Conservation (phyloP, 2,329 filamentous ascomycete species). For the Salinomyces thailandicus region DNA sequence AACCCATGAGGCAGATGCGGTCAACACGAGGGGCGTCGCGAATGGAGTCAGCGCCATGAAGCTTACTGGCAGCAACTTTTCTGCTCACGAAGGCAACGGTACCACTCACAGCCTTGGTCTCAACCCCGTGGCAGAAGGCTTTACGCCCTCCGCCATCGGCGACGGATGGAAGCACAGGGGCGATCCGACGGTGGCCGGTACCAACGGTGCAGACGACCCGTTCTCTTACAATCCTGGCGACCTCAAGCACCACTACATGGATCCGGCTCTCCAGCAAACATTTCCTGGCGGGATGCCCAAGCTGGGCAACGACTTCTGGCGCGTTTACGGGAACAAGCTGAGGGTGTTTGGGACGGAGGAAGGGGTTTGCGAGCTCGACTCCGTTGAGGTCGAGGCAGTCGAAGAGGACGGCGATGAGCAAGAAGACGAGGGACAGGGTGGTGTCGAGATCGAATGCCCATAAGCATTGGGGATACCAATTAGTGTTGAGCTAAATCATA, state of each 20-base stretch:
- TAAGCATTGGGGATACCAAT: background rate
- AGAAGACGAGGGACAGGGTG: conserved; percentile 1
- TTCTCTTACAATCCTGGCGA: conserved; percentile 19
- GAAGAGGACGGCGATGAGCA: background rate
- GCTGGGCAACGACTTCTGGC: conserved; percentile 46
- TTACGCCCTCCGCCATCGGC: conserved; percentile 19
- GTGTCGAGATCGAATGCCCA: conserved; percentile 1
- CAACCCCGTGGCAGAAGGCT: conserved; percentile 6
- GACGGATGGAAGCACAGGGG: conserved; percentile 21
- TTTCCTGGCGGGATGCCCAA: conserved; percentile 37
- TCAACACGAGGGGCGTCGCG: conserved; percentile 9
- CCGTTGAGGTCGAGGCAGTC: background rate
- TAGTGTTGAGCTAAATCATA: too few species aligned
- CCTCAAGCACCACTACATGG: conserved; percentile 9
- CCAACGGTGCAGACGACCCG: conserved; percentile 13
- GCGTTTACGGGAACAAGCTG: conserved; percentile 47
- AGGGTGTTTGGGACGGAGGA: conserved; percentile 52
- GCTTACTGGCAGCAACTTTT: conserved; percentile 4
- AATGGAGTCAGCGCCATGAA: conserved; percentile 5
- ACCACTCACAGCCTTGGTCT: background rate
- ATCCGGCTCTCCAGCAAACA: conserved; percentile 21
- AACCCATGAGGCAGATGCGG: conserved; percentile 1
- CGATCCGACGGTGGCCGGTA: conserved; percentile 17
- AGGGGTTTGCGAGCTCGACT: conserved; percentile 30
- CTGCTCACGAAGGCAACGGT: conserved; percentile 1